Evolutionary conservation across 768 basidiomycete genomes (phyloP).

Genomic region (Lenzites betulinus): DNA sequence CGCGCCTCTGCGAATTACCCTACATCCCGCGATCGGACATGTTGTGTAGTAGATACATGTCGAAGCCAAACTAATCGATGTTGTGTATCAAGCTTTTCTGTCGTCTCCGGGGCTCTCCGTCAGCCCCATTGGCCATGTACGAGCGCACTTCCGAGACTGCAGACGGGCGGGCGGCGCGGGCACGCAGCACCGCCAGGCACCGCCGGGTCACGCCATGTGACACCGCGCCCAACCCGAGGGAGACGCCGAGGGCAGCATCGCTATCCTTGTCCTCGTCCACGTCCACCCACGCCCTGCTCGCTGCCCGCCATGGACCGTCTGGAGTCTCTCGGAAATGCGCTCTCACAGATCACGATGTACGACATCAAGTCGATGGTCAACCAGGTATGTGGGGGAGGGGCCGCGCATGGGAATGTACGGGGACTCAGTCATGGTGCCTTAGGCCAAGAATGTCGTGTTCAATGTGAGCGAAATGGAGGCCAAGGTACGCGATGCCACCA

Average conservation of each 20-base stretch:
- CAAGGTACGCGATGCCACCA: constrained; percentile 95
- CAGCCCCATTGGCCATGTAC: no score
- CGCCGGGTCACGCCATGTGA: constrained; percentile 5
- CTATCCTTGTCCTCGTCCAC: constrained; percentile 14
- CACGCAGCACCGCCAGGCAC: no score
- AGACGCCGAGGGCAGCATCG: constrained; percentile 11
- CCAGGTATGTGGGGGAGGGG: constrained; percentile 55
- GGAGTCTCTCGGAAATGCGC: constrained; percentile 69
- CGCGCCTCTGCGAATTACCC: constrained; percentile 8
- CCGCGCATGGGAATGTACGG: background rate
- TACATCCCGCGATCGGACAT: constrained; percentile 14
- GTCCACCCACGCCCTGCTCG: constrained; percentile 9
- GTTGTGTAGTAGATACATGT: constrained; percentile 23
- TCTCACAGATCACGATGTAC: constrained; percentile 87
- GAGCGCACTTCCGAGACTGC: no score
- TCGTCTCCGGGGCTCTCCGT: no score
- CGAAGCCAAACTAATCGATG: constrained; percentile 18
- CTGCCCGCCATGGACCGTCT: constrained; percentile 70
- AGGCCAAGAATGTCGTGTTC: constrained; percentile 96
- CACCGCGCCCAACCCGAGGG: background rate
- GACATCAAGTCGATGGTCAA: constrained; percentile 95
- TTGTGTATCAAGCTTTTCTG: constrained; percentile 1
- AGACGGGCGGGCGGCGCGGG: no score
- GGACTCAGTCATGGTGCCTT: background rate
- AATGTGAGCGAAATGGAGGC: constrained; percentile 97